Evolutionary conservation across 306 rosid species (phyloP), one percentile per base, ranked within the genome.

Genomic region (Delonix regia): DNA sequence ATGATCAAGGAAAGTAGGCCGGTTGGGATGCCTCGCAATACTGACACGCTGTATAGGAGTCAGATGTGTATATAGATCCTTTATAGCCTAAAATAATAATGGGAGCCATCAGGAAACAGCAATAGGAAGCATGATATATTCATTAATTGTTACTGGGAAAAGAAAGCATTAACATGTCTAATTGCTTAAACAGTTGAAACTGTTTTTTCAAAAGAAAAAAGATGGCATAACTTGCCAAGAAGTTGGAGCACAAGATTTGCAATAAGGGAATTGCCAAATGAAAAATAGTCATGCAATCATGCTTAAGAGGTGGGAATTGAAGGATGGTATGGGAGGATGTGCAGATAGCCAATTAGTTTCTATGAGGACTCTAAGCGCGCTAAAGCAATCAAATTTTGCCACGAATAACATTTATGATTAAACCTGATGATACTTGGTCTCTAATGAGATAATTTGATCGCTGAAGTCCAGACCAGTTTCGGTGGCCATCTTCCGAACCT

Each of bases 1-100:
- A 9, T 95, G 99, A 82, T 95, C 99, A 56, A 95, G 98, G 88
- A 84, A 91, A 74, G 99, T 93, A 24, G 99, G 99, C 87, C 99
- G 84, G 93, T 93, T 88, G 76, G 98, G 99, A 86, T 95, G 99
- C 52, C 99, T 87, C 38, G 98, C 99, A 69, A 95, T 87, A 78
- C 71, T 48, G 86, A 93, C 89, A 19, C 98, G 92, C 82, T 95
- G 98, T 78, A 88, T 88, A 62, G 99, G 99, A 77, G 94, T 84
- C 75, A 93, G 84, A 85, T 71, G 90, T 0, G 85, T 84, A 65
- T 91, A 91, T 53, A 95, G 84, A 82, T 86, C 90, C 89, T 83
- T 81, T 56, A 91, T 78, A 80, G 94, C 94, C 99, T 95, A 96
- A 80, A 80, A 71, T 77, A 69, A 76, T 80, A 77, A 83, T 5